Conservation (phyloP, 345 rosid species). For the Conringia planisiliqua region DNA sequence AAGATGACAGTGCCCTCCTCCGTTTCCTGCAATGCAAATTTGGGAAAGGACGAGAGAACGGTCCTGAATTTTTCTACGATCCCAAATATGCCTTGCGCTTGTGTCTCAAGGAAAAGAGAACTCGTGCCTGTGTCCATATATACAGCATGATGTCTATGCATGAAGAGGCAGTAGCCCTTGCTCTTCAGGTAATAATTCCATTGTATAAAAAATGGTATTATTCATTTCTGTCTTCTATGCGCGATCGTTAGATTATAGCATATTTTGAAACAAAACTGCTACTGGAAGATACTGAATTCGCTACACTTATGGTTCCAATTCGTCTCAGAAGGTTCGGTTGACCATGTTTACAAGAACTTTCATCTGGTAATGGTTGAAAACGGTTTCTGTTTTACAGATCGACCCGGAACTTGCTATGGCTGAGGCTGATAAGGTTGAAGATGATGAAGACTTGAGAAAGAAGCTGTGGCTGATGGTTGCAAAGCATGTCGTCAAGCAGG, state of each 20-base stretch:
- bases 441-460: constrained; percentile 97
- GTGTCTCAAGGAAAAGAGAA: constrained; percentile 92
- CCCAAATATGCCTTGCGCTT: constrained; percentile 96
- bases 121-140: constrained; percentile 96
- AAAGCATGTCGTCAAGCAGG: constrained; percentile 91
- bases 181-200: constrained; percentile 70
- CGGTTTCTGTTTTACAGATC: constrained; percentile 48
- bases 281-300: background rate
- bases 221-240: background rate
- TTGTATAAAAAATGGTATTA: background rate
- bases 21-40: constrained; percentile 96
- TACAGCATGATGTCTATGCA: constrained; percentile 99
- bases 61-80: constrained; percentile 96
- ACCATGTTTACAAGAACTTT: background rate
- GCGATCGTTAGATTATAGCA: background rate
- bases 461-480: constrained; percentile 99
- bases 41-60: constrained; percentile 85
- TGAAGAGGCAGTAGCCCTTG: constrained; percentile 99
- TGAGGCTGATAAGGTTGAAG: constrained; percentile 99
- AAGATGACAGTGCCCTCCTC: constrained; percentile 89
- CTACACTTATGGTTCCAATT: background rate
- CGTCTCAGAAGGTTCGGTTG: constrained; percentile 10
- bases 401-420: constrained; percentile 99
- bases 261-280: background rate
- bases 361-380: constrained; percentile 18